Conservation (phyloP, 1,139 yeast genomes). For the Kurtzmaniella quercitrusa region DNA sequence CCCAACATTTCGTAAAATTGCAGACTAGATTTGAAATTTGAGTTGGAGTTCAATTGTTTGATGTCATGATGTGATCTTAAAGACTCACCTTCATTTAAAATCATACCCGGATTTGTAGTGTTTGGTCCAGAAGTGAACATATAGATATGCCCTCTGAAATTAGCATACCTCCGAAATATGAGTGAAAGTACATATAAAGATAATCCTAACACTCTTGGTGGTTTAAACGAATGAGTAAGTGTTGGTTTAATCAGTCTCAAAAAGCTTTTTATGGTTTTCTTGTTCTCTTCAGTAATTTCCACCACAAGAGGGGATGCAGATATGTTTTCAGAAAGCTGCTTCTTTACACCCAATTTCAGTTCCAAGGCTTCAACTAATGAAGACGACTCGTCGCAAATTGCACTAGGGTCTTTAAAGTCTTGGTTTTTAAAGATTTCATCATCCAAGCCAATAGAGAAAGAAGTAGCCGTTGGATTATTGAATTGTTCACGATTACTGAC, state of each 20-base stretch:
- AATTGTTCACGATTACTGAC: conserved; percentile 16
- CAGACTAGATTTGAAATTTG: conserved; percentile 20
- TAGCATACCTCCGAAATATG: conserved; percentile 17
- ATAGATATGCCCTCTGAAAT: conserved; percentile 23
- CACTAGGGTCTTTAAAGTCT: background rate
- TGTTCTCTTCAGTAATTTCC: background rate
- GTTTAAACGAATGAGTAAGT: conserved; percentile 24
- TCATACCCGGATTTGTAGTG: conserved; percentile 30
- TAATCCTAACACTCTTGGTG: conserved; percentile 30
- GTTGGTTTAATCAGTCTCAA: conserved; percentile 20
- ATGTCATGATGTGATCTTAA: conserved; percentile 37
- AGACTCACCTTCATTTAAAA: conserved; percentile 17
- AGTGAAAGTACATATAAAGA: conserved; percentile 24
- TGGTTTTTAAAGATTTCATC: conserved; percentile 6
- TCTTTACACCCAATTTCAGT: background rate
- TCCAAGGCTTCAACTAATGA: background rate
- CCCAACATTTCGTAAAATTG: conserved; percentile 28
- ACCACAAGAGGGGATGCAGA: background rate
- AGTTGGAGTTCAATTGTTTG: conserved; percentile 22
- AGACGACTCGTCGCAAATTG: background rate
- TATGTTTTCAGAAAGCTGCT: background rate
- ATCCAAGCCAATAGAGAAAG: background rate
- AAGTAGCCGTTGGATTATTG: background rate
- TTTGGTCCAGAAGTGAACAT: conserved; percentile 35
- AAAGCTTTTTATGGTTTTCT: conserved; percentile 10